phyloP scores from a whole-genome alignment of 768 basidiomycete species.

The Leccinum imitatum region DNA sequence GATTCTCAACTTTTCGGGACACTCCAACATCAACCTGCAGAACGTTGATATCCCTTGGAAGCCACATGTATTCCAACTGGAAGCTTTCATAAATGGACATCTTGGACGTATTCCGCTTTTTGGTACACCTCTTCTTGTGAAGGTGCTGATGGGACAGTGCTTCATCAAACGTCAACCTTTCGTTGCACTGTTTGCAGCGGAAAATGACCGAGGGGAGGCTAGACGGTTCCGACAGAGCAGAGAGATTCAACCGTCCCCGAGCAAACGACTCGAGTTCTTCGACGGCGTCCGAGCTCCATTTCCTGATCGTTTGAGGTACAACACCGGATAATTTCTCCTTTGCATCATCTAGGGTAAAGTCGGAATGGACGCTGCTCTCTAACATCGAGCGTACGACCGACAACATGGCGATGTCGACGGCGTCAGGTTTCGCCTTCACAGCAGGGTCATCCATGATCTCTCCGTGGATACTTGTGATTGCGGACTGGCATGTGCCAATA shows the following conservation, averaged over 20 bases:
- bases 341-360: neutral
- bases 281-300: constrained; percentile 11
- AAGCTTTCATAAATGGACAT: neutral
- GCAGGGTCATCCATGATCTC: neutral
- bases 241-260: constrained; percentile 2
- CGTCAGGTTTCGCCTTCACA: neutral
- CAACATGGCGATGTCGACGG: constrained; percentile 8
- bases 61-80: neutral
- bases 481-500: too few relatives aligned
- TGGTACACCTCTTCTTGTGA: neutral
- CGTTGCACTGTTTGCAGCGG: constrained; percentile 3
- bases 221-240: constrained; percentile 7
- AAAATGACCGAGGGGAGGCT: constrained; percentile 10
- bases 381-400: neutral
- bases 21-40: constrained; percentile 9
- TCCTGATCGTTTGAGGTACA: neutral
- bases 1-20: constrained; percentile 9
- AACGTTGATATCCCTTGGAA: neutral
- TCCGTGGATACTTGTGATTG: neutral
- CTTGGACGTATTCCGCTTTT: neutral
- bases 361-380: neutral
- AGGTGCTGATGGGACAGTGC: constrained; percentile 12
- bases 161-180: constrained; percentile 7
- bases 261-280: constrained; percentile 11
- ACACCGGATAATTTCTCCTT: neutral